Percentiles rank a stretch among this genome's conserved stretches.
Evolutionary conservation across 495 filamentous ascomycete species (phyloP).

Genomic region (Viridothelium virens): DNA sequence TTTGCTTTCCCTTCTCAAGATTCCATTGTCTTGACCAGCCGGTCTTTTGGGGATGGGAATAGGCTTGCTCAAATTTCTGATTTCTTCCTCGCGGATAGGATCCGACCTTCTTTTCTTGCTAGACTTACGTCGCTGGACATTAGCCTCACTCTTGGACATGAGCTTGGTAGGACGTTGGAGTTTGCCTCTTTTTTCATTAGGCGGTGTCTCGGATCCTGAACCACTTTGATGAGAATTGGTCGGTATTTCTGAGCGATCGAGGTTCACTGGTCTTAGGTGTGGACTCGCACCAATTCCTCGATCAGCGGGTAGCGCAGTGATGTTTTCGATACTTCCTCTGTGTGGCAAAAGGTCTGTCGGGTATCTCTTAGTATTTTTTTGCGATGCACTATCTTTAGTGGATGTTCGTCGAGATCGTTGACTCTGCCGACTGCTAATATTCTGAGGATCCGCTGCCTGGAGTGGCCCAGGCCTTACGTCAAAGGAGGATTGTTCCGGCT

Average conservation of each 20-base stretch:
- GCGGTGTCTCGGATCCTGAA: conserved; percentile 28
- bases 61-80: conserved; percentile 69
- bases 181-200: conserved; percentile 60
- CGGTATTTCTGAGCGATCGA: conserved; percentile 36
- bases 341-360: neutral
- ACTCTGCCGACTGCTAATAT: neutral
- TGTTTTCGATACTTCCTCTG: conserved; percentile 31
- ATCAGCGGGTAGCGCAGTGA: conserved; percentile 35
- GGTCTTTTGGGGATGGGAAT: conserved; percentile 57
- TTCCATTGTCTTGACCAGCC: conserved; percentile 37
- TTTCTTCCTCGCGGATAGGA: conserved; percentile 71
- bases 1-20: conserved; percentile 56
- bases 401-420: conserved; percentile 7
- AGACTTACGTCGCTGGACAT: conserved; percentile 52
- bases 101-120: conserved; percentile 78
- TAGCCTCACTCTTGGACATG: conserved; percentile 33
- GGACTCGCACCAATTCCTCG: conserved; percentile 31
- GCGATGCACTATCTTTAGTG: conserved; percentile 4
- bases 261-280: conserved; percentile 35
- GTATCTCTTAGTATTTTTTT: conserved; percentile 5
- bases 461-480: neutral
- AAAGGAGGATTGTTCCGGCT: conserved; percentile 14
- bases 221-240: conserved; percentile 44
- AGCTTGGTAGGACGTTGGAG: conserved; percentile 46
- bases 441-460: neutral